Evolutionary conservation across 2,329 filamentous ascomycete genomes (phyloP).

Genomic region (Talaromyces sp.): DNA sequence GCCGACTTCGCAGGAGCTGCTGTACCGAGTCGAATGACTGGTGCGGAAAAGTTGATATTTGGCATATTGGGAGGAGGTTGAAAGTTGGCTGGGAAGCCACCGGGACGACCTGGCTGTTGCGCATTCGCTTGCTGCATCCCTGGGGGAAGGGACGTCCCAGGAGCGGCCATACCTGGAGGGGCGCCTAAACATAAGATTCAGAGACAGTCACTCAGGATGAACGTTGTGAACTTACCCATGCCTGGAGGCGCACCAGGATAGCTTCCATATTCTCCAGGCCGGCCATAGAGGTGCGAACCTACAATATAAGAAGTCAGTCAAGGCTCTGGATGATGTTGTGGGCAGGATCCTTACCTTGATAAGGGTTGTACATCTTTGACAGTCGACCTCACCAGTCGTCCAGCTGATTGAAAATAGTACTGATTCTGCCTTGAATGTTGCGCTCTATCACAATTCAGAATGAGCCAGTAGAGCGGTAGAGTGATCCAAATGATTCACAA

Average conservation of each 20-base stretch:
- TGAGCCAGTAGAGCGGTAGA: neutral
- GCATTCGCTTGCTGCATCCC: conserved; percentile 72
- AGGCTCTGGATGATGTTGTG: neutral
- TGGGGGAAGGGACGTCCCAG: conserved; percentile 74
- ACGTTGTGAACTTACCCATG: conserved; percentile 61
- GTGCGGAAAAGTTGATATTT: conserved; percentile 97
- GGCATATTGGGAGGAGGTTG: conserved; percentile 88
- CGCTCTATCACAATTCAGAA: neutral
- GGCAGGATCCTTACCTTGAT: conserved; percentile 35
- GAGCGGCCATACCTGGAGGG: conserved; percentile 74
- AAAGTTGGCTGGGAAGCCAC: conserved; percentile 76
- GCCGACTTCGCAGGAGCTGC: conserved; percentile 61
- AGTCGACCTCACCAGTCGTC: neutral
- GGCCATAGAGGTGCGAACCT: conserved; percentile 61
- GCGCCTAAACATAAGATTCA: conserved; percentile 46
- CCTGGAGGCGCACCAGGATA: conserved; percentile 76
- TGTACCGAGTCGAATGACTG: conserved; percentile 89
- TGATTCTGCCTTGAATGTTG: neutral
- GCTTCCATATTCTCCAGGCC: conserved; percentile 68
- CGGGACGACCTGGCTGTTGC: conserved; percentile 74
- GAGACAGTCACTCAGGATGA: neutral
- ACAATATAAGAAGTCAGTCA: neutral
- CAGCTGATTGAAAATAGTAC: neutral
- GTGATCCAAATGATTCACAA: neutral
- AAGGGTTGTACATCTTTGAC: conserved; percentile 43